Evolutionary conservation across 768 basidiomycete species (phyloP).

Genomic region (Strobilomyces echinocephalus): DNA sequence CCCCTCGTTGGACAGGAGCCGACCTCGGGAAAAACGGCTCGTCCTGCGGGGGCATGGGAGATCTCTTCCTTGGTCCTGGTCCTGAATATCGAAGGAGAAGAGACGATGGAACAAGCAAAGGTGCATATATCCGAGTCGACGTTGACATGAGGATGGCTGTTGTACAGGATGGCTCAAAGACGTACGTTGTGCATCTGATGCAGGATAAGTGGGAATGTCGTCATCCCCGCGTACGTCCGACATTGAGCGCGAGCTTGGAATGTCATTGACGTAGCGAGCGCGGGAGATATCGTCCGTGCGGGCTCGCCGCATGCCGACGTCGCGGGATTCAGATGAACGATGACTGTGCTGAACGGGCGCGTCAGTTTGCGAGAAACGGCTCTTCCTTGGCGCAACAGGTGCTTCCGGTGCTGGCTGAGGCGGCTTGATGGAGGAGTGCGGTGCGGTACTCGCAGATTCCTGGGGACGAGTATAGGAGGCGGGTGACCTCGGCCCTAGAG

Average conservation of each 20-base stretch:
- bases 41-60: slow-evolving; percentile 36
- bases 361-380: slow-evolving; percentile 24
- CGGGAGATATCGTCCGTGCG: slow-evolving; percentile 19
- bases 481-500: slow-evolving; percentile 41
- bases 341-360: slow-evolving; percentile 8
- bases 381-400: slow-evolving; percentile 9
- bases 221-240: slow-evolving; percentile 17
- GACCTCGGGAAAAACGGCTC: slow-evolving; percentile 25
- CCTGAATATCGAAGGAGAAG: slow-evolving; percentile 21
- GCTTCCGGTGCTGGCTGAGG: slow-evolving; percentile 11
- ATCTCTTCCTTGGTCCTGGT: slow-evolving; percentile 31
- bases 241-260: slow-evolving; percentile 18
- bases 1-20: slow-evolving; percentile 8
- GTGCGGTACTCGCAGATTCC: slow-evolving; percentile 13
- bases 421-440: slow-evolving; percentile 14
- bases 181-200: slow-evolving; percentile 36
- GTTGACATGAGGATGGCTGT: slow-evolving; percentile 27
- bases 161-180: slow-evolving; percentile 29
- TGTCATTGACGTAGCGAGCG: slow-evolving; percentile 13
- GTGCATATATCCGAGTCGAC: slow-evolving; percentile 21
- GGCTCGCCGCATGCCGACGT: slow-evolving; percentile 15
- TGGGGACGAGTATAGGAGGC: slow-evolving; percentile 29
- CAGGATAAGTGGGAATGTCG: slow-evolving; percentile 16
- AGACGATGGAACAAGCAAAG: slow-evolving; percentile 17
- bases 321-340: slow-evolving; percentile 12